Evolutionary conservation across 345 rosid species (phyloP), one percentile per base, ranked within the genome.

Genomic region (Lumnitzera racemosa): DNA sequence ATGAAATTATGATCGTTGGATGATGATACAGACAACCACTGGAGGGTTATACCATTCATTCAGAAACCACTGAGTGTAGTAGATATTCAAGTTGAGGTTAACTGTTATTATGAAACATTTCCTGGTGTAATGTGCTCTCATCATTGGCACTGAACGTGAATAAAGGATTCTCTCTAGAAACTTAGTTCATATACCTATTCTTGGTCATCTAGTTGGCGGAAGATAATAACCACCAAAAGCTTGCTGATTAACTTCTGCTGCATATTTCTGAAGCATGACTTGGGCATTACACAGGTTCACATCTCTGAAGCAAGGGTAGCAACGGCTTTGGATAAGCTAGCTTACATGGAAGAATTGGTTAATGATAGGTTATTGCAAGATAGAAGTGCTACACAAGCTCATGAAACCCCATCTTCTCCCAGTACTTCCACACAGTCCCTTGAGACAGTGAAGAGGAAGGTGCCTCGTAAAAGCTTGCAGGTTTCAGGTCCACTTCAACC

Each of bases 281-380:
- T 36, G 7, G 43, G 43, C 43, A 36, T 36, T 36, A 36, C 43
- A 78, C 85, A 92, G 98, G 97, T 94, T 72, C 99, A 90, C 74
- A 76, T 88, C 69, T 94, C 99, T 49, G 99, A 94, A 75, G 99
- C 91, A 59, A 86, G 97, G 81, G 96, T 94, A 70, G 53, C 86
- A 62, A 75, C 95, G 57, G 96, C 99, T 61, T 75, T 94, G 72
- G 89, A 90, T 53, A 94, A 88, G 83, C 82, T 94, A 63, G 99
- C 99, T 68, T 72, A 90, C 75, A 88, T 89, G 99, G 99, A 90
- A 74, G 76, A 69, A 47, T 75, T 92, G 83, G 96, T 89, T 53
- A 87, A 78, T 56, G 96, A 90, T 75, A 78, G 78, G 74, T 76
- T 94, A 69, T 74, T 94, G 62, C 86, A 79, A 59, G 91, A 76